Evolutionary conservation across 2,329 filamentous ascomycete genomes (phyloP), one percentile per base, ranked within the genome.

Genomic region (Samsoniella hepiali): DNA sequence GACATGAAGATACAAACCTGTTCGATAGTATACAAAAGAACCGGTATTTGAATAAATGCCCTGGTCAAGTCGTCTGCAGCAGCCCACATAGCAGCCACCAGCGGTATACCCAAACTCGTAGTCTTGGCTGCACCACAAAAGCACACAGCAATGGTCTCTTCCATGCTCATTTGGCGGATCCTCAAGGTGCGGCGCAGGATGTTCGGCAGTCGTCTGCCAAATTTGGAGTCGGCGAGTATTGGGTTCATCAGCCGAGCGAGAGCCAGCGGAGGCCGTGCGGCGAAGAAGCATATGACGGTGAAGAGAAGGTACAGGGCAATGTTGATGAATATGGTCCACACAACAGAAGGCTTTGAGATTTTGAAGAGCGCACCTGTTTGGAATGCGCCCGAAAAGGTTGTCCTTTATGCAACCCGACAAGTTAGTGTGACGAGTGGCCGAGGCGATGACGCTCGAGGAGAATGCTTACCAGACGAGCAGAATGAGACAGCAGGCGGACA

Each of bases 61-160:
- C 83, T 78, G 27, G 84, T 81, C 45, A 83, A 74, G 50, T 84
- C 74, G 66, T 82, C 80, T 10, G 85, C 74, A 15, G 82, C 78
- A 15, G 78, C 76, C 78, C 87, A 91, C 84, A 91, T 91, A 64
- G 88, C 84, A 38, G 85, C 84, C 58, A 85, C 81, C 34, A 91
- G 72, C 0, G 89, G 89, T 8, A 91, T 88, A 0, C 88, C 88
- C 63, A 91, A 78, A 3, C 85, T 87, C 1, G 88, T 88, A 3
- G 88, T 90, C 74, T 92, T 92, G 15, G 88, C 88, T 0, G 89
- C 88, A 32, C 86, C 87, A 69, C 88, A 91, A 73, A 91, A 91
- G 68, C 88, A 91, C 15, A 90, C 84, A 0, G 89, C 88, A 57
- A 91, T 83, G 0, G 88, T 84, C 68, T 91, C 85, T 64, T 84